These are phyloP conservation scores for Vitis rupestris DNA, from an alignment of 164 flowering plant genomes.

Conservation along the genomic window DNA sequence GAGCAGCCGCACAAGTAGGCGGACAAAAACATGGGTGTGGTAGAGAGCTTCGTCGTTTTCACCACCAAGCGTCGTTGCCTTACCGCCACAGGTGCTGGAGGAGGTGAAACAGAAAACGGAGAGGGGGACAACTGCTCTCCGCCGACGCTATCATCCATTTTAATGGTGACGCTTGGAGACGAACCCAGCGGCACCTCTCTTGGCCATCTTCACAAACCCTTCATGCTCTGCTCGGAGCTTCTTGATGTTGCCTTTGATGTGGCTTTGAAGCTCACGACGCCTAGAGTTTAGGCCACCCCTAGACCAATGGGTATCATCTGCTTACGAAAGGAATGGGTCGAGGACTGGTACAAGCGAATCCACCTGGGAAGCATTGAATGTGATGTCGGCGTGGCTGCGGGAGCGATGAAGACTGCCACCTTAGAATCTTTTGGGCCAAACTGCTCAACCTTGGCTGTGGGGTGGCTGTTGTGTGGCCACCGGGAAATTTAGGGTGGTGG, in stretches of 20 bases:
- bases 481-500: not conserved
- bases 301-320: conserved; percentile 88
- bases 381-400: conserved; percentile 42
- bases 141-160: not conserved
- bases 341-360: conserved; percentile 66
- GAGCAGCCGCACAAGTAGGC: no score
- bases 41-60: not conserved
- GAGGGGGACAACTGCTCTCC: not conserved
- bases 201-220: conserved; percentile 14
- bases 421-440: conserved; percentile 83
- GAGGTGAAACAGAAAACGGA: conserved; percentile 29
- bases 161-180: not conserved
- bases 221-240: conserved; percentile 49
- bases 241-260: conserved; percentile 69
- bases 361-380: conserved; percentile 49
- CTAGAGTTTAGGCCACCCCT: conserved; percentile 85
- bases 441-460: conserved; percentile 49
- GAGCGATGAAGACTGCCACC: conserved; percentile 53
- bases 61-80: conserved; percentile 34
- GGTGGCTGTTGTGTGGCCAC: no score
- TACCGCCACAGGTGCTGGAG: conserved; percentile 44
- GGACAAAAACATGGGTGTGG: no score
- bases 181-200: not conserved
- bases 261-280: conserved; percentile 73
- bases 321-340: conserved; percentile 80